Base-by-base conservation (phyloP, 2,329 filamentous ascomycete species). In the Talaromyces albobiverticillius region DNA sequence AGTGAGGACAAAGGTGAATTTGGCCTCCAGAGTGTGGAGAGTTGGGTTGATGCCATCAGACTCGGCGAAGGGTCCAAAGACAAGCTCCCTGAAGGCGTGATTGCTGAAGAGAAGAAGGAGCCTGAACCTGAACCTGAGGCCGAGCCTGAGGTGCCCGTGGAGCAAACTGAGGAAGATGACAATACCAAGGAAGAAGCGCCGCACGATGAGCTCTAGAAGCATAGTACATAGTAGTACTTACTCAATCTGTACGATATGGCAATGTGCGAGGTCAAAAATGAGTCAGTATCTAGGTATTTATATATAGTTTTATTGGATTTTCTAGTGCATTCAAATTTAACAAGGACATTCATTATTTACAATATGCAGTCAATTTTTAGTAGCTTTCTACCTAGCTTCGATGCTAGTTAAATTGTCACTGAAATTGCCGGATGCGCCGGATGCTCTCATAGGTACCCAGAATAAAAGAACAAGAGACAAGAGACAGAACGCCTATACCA, bases 21-120 rank as follows among this genome's bases (percentile, higher is more conserved):
- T 43, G 61, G 64, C 3, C 67, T 79, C 22, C 77, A 81, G 51
- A 82, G 80, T 23, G 76, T 99, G 26, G 90, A 96, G 74, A 76
- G 77, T 58, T 99, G 93, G 90, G 83, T 99, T 56, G 94, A 99
- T 65, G 81, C 83, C n/a, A 90, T 97, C 58, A 86, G 90, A 34
- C 81, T 99, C 79, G 90, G 92, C 50, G 93, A 97, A 67, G 88
- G 90, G 2, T 75, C 81, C 56, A 96, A 93, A 79, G 80, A 85
- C 64, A 89, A 86, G 74, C 70, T 94, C 40, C 88, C 89, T 0
- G 80, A 82, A 55, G 81, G 79, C 2, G 64, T 89, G 41, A 66
- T 87, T 29, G 67, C 67, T 16, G 72, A 74, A 50, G 73, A 76
- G 14, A 69, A 73, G 51, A 68, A 68, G 62, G 56, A 65, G 34